Base-by-base conservation (phyloP, 2,329 filamentous ascomycete genomes). In the Fusarium verticillioides region DNA sequence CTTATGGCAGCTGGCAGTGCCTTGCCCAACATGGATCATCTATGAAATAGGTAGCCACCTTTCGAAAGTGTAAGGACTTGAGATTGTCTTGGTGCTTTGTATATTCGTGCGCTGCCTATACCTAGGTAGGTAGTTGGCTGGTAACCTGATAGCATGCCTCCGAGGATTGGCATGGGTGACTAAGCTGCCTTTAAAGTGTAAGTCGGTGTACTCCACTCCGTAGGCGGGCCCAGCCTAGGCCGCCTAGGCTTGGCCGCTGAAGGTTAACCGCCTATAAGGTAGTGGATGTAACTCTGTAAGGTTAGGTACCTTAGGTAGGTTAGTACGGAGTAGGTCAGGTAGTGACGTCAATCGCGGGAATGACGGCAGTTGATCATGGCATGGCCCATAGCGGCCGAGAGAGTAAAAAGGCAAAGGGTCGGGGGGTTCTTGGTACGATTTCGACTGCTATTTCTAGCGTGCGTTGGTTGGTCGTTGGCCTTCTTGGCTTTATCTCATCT, bases 271-370 rank as follows among this genome's bases (percentile, higher is more conserved):
- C 46, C 28, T 30, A 34, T n/a, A 36, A 18, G 9, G 34, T 36
- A 37, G 69, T 49, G 46, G 28, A 19, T 19, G 16, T 26, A 26
- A 19, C 23, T 19, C 16, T 44, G 42, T 26, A 44, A 18, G 21
- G 28, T 32, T 32, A n/a, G 34, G 34, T 36, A 36, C 26, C 26
- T 26, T 26, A 26, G 26, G 26, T 26, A 26, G 26, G 26, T 26
- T 26, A 26, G 26, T 26, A 26, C 26, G 26, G 26, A 13, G 30
- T 32, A 32, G 26, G 21, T n/a, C 9, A 19, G 46, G 46, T n/a
- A 49, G 30, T 75, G 72, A 75, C 72, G 72, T 75, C 69, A 75
- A 62, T 74, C 61, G 57, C 67, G 56, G 71, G 63, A 72, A 67
- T 63, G 42, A 72, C 71, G 71, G 71, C 63, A 61, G 71, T 53